These are phyloP conservation scores for Trametes sp. DNA, from an alignment of 1,284 basidiomycete genomes.

Conservation along the genomic window DNA sequence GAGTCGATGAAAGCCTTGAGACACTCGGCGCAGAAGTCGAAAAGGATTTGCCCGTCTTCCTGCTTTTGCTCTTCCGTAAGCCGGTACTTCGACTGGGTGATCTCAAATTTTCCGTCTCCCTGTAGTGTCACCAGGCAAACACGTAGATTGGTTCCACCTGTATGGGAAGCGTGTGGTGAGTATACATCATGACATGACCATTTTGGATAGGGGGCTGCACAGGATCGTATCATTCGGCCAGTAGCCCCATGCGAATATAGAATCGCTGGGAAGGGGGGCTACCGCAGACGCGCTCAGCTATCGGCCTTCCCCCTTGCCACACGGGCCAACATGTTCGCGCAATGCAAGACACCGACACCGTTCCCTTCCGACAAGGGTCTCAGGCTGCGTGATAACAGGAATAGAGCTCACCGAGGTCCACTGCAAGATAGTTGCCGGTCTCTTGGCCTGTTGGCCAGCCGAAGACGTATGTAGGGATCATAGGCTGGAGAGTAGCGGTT, in stretches of 20 bases:
- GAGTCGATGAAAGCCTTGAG: constrained; percentile 88
- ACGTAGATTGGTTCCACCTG: constrained; percentile 94
- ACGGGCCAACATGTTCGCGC: no score
- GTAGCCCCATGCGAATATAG: no score
- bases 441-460: constrained; percentile 96
- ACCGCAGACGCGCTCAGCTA: no score
- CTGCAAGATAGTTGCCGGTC: constrained; percentile 88
- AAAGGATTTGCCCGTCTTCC: constrained; percentile 92
- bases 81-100: constrained; percentile 97
- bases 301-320: no score
- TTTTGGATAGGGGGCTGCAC: no score
- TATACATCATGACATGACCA: background rate
- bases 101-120: constrained; percentile 95
- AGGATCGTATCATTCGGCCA: no score
- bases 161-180: background rate
- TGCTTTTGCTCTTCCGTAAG: constrained; percentile 98
- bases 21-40: constrained; percentile 98
- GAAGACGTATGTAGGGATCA: constrained; percentile 98
- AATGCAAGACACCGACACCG: no score
- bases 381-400: no score
- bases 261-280: no score
- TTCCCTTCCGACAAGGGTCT: no score
- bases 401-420: constrained; percentile 83
- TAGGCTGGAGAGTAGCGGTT: constrained; percentile 60
- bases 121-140: constrained; percentile 95